phyloP scores from a whole-genome alignment of 169 alveolate species.

The Plasmodium relictum region DNA sequence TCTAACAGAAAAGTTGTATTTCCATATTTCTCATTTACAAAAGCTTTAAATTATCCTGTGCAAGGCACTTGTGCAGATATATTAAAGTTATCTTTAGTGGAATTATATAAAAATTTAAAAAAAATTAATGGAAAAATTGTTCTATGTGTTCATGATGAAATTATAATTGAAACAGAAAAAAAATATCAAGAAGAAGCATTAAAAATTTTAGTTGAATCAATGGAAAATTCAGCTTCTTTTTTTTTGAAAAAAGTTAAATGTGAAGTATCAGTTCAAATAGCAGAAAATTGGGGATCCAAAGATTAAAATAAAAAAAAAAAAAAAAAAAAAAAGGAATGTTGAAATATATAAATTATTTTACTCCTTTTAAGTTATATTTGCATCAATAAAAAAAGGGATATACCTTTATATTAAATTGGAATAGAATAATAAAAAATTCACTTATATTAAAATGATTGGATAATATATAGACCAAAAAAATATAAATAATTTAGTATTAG shows the following conservation, averaged over 20 bases:
- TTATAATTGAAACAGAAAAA: conserved; percentile 88
- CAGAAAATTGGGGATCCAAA: conserved; percentile 91
- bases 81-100: conserved; percentile 89
- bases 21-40: conserved; percentile 88
- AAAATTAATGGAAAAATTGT: conserved; percentile 84
- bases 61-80: conserved; percentile 92
- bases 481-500: too few relatives aligned
- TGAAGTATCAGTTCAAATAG: conserved; percentile 89
- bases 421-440: too few relatives aligned
- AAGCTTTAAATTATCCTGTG: conserved; percentile 90
- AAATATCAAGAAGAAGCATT: conserved; percentile 85
- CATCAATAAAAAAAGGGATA: too few relatives aligned
- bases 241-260: conserved; percentile 88
- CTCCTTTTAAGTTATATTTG: too few relatives aligned
- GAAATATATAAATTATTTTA: too few relatives aligned
- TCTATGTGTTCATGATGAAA: conserved; percentile 90
- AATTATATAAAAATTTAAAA: conserved; percentile 80
- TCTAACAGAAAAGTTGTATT: conserved; percentile 87
- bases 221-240: conserved; percentile 89
- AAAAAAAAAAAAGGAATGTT: too few relatives aligned
- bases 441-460: too few relatives aligned
- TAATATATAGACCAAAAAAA: too few relatives aligned
- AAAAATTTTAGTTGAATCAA: conserved; percentile 81
- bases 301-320: conserved; percentile 32
- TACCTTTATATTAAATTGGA: too few relatives aligned